phyloP scores from a whole-genome alignment of 805 yeast species.

The Blastobotrys americana region DNA sequence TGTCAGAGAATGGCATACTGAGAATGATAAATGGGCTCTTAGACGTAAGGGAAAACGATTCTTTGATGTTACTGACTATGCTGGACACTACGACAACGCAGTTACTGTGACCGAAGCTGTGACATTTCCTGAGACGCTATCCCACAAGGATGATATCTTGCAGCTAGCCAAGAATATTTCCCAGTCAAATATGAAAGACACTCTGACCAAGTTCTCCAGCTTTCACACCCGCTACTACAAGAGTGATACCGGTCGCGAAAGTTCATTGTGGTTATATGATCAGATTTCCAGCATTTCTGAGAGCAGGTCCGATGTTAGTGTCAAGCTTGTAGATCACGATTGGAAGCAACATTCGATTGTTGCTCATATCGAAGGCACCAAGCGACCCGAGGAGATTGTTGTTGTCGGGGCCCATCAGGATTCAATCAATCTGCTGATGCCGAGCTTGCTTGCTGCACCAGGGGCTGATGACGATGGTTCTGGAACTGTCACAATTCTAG shows the following conservation, averaged over 20 bases:
- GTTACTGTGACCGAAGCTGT: conserved; percentile 28
- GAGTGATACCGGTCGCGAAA: conserved; percentile 58
- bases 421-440: conserved; percentile 67
- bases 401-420: conserved; percentile 90
- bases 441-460: conserved; percentile 64
- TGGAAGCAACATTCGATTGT: conserved; percentile 79
- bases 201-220: conserved; percentile 56
- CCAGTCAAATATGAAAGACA: conserved; percentile 40
- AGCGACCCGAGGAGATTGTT: conserved; percentile 42
- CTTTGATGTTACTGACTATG: conserved; percentile 50
- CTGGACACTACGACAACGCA: conserved; percentile 4
- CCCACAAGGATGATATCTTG: conserved; percentile 35
- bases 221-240: conserved; percentile 74
- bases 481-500: conserved; percentile 74
- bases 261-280: conserved; percentile 62
- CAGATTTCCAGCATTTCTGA: conserved; percentile 34
- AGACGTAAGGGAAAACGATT: conserved; percentile 44
- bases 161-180: conserved; percentile 41
- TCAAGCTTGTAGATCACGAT: conserved; percentile 50
- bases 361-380: conserved; percentile 43
- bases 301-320: conserved; percentile 34
- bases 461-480: conserved; percentile 96
- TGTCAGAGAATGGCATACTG: conserved; percentile 28
- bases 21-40: conserved; percentile 37
- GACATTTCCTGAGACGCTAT: conserved; percentile 46